Evolutionary conservation across 2,329 filamentous ascomycete species (phyloP), one percentile per base, ranked within the genome.

Genomic region (Corinectria fuckeliana): DNA sequence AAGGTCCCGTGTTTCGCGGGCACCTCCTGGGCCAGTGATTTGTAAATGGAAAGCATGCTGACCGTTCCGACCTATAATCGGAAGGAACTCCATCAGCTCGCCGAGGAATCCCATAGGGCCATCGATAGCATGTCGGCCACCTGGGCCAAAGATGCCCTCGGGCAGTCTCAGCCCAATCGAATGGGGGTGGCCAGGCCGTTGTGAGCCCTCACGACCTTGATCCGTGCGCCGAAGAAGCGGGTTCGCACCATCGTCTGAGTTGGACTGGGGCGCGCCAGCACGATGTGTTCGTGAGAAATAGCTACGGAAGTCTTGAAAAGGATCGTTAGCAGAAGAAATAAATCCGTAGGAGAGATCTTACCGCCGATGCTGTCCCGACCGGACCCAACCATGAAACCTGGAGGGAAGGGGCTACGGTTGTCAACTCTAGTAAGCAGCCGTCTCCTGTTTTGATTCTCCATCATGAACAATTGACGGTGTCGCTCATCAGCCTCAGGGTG

Each of bases 231-330:
- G 90, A 53, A 98, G 85, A 11, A 98, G 82, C 41, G 94, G 94
- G 71, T 98, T 97, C 20, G 88, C 83, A 3, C 92, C 93, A 72
- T 97, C 93, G 64, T 97, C 92, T 30, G 85, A 82, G 25, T 82
- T 82, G 56, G 85, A 82, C 51, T 85, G 78, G 28, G 84, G 80
- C 18, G 78, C 79, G 45, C 81, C 81, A 52, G 83, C 75, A 56
- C 86, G 81, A 67, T 87, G 83, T 61, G 81, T 77, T 65, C 85
- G 75, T 20, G 76, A 76, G 80, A 76, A 81, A 60, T 80, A 81
- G 65, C 75, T 82, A 41, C 80, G 78, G 68, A 84, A 83, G 57
- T 84, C 81, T 77, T 56, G 56, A 14, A n/a, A 14, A 18, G 13
- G 16, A n/a, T 60, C n/a, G n/a, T n/a, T 9, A 59, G 57, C 34